These are phyloP conservation scores for Sphaerosporella brunnea DNA, from an alignment of 495 filamentous ascomycete genomes.

Conservation along the genomic window DNA sequence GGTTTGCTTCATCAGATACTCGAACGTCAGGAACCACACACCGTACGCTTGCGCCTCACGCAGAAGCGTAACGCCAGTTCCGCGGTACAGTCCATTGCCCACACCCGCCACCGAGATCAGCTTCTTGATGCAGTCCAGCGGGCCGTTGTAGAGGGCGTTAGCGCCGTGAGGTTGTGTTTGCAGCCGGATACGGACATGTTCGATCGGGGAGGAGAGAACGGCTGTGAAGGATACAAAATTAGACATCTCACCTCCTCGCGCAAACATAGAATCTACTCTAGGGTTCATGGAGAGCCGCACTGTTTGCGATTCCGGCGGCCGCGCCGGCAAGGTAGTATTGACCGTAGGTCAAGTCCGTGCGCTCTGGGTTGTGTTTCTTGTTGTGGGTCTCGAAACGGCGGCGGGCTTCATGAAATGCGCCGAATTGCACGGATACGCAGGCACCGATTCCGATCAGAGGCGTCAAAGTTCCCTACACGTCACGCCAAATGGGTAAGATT, in stretches of 20 bases:
- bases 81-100: slow-evolving; percentile 61
- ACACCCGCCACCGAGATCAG: slow-evolving; percentile 40
- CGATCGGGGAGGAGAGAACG: slow-evolving; percentile 76
- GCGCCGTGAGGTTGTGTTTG: slow-evolving; percentile 90
- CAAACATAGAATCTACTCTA: background rate
- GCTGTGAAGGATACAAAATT: slow-evolving; percentile 12
- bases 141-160: slow-evolving; percentile 59
- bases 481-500: no score
- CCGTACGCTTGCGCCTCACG: slow-evolving; percentile 93
- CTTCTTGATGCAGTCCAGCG: slow-evolving; percentile 77
- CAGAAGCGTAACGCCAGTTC: slow-evolving; percentile 64
- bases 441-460: slow-evolving; percentile 91
- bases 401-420: slow-evolving; percentile 84
- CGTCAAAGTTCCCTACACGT: slow-evolving; percentile 82
- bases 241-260: background rate
- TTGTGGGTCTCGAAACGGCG: slow-evolving; percentile 54
- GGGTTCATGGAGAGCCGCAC: background rate
- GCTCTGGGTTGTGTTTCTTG: slow-evolving; percentile 35
- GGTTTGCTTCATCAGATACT: slow-evolving; percentile 88
- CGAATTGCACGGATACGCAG: slow-evolving; percentile 94
- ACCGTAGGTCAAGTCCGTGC: slow-evolving; percentile 43
- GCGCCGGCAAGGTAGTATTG: slow-evolving; percentile 87
- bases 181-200: slow-evolving; percentile 92
- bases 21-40: slow-evolving; percentile 83
- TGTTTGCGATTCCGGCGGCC: slow-evolving; percentile 84